Conservation (phyloP, 768 basidiomycete species). For the Phaeotremella fagi region DNA sequence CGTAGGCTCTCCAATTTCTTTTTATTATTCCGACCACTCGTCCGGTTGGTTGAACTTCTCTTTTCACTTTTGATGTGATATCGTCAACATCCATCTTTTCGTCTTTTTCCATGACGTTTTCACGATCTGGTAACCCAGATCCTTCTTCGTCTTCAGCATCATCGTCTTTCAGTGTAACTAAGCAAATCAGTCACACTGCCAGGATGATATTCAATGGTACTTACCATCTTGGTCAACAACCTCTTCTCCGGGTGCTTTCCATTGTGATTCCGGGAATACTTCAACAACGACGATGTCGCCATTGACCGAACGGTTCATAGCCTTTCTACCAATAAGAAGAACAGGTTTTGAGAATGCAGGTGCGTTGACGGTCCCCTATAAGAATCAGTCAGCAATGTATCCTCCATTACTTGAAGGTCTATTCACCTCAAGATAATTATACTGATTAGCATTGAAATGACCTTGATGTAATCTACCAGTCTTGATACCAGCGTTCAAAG, state of each 20-base stretch:
- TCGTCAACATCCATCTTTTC: conserved; percentile 41
- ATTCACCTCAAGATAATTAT: conserved; percentile 86
- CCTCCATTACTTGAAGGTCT: background rate
- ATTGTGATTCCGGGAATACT: conserved; percentile 76
- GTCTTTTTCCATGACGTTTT: conserved; percentile 45
- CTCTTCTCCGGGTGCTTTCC: conserved; percentile 87
- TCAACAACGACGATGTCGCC: conserved; percentile 91
- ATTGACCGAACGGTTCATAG: conserved; percentile 92
- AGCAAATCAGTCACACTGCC: no score
- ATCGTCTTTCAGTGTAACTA: conserved; percentile 78
- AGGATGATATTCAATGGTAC: no score
- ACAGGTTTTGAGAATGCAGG: conserved; percentile 70
- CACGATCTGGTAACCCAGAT: conserved; percentile 51
- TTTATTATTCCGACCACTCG: conserved; percentile 86
- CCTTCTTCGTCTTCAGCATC: conserved; percentile 64
- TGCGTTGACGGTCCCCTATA: conserved; percentile 72
- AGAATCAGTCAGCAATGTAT: background rate
- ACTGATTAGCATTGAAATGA: conserved; percentile 88
- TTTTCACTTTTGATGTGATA: conserved; percentile 39
- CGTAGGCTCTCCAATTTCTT: conserved; percentile 92
- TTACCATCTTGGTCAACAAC: conserved; percentile 88
- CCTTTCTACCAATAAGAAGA: conserved; percentile 77
- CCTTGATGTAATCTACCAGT: conserved; percentile 81
- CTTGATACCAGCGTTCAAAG: conserved; percentile 75
- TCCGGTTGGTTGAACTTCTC: conserved; percentile 82